Conservation (phyloP, 2,329 filamentous ascomycete genomes). For the Diaporthe sp. region DNA sequence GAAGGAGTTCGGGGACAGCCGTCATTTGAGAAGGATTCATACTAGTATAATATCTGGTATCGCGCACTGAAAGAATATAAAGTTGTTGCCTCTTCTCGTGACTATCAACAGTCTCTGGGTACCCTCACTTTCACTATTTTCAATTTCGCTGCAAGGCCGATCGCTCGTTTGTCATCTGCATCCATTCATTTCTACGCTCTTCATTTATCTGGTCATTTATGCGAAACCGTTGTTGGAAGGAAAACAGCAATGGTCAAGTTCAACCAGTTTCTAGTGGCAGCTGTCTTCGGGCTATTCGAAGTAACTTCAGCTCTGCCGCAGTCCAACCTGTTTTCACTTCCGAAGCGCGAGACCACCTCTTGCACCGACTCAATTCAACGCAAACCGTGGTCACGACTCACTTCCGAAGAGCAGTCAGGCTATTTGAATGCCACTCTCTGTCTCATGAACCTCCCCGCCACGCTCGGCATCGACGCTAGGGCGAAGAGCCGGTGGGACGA, state of each 20-base stretch:
- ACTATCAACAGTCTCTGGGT: neutral
- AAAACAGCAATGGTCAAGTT: neutral
- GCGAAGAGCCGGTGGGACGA: conserved; percentile 30
- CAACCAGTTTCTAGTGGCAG: neutral
- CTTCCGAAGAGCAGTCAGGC: conserved; percentile 3
- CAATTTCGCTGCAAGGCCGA: neutral
- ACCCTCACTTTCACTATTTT: neutral
- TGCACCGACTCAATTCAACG: conserved; percentile 10
- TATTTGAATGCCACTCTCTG: conserved; percentile 26
- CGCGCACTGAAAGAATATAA: neutral
- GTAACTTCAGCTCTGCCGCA: conserved; percentile 5
- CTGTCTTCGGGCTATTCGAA: neutral
- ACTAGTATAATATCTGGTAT: neutral
- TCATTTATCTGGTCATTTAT: neutral
- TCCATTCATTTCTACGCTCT: neutral
- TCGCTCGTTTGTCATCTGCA: neutral
- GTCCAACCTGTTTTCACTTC: neutral
- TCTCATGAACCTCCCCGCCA: conserved; percentile 2
- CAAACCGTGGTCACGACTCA: conserved; percentile 6
- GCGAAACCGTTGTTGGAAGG: neutral
- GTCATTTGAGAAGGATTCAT: neutral
- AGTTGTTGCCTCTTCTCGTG: neutral
- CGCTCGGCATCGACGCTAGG: conserved; percentile 9
- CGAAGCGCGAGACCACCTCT: neutral
- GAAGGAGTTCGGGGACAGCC: neutral